phyloP scores from a whole-genome alignment of 768 basidiomycete genomes.

The Lyophyllum decastes region DNA sequence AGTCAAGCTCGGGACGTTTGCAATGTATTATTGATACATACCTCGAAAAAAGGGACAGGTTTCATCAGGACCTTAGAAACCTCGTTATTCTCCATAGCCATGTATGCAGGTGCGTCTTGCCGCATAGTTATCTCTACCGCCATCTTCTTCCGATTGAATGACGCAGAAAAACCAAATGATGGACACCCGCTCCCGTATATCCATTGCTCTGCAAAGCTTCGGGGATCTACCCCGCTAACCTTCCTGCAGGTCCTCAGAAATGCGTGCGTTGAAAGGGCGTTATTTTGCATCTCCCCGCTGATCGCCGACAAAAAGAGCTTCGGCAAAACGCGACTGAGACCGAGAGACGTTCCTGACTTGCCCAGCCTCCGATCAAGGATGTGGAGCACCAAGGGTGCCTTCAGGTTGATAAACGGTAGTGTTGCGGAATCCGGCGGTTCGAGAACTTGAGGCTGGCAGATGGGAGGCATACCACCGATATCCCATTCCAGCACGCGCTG shows the following conservation, averaged over 20 bases:
- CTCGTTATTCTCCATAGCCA: constrained; percentile 69
- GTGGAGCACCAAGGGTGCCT: constrained; percentile 93
- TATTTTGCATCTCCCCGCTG: constrained; percentile 85
- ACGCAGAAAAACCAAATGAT: constrained; percentile 83
- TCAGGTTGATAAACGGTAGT: constrained; percentile 90
- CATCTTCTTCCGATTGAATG: constrained; percentile 98
- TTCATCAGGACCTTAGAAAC: constrained; percentile 66
- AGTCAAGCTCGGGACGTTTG: constrained; percentile 3
- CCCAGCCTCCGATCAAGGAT: constrained; percentile 92
- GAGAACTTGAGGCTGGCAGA: constrained; percentile 85
- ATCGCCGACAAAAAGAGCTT: constrained; percentile 94
- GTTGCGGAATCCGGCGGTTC: constrained; percentile 83
- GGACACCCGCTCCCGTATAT: constrained; percentile 98
- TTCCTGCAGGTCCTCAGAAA: constrained; percentile 93
- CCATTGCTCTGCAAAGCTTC: constrained; percentile 98
- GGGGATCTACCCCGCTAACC: constrained; percentile 87
- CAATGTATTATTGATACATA: constrained; percentile 27
- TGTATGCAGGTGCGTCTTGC: constrained; percentile 82
- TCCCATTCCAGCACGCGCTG: constrained; percentile 88
- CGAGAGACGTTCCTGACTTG: constrained; percentile 93
- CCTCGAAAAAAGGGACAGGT: constrained; percentile 90
- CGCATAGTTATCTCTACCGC: constrained; percentile 94
- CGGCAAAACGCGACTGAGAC: constrained; percentile 91
- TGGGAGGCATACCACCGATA: constrained; percentile 85
- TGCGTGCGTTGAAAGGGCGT: constrained; percentile 83